Percentiles rank a stretch among this genome's conserved stretches.
These are phyloP conservation scores for Magnaporthales sp. DNA, from an alignment of 2,329 filamentous ascomycete species.

Conservation along the genomic window DNA sequence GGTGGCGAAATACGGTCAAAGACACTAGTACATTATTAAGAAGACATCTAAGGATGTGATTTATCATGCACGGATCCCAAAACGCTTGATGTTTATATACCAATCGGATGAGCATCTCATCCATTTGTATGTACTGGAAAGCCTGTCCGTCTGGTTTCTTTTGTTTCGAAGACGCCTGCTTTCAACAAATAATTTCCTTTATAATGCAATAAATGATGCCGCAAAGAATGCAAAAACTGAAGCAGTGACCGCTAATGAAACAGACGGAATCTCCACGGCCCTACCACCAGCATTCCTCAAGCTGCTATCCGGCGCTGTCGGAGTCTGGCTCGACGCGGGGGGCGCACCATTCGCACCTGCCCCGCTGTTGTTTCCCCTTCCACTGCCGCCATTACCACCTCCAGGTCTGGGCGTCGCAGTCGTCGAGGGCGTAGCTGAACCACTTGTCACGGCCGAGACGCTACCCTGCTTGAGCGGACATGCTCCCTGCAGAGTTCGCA, in stretches of 20 bases:
- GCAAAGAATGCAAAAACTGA: background rate
- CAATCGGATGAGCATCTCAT: background rate
- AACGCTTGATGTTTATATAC: background rate
- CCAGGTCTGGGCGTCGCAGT: background rate
- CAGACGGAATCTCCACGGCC: background rate
- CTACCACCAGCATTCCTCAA: background rate
- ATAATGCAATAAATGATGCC: background rate
- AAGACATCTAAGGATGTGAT: background rate
- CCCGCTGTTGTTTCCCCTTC: background rate
- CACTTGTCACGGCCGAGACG: background rate
- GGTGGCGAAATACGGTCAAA: background rate
- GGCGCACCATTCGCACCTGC: background rate
- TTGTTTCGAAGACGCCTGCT: background rate
- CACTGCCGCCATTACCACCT: background rate
- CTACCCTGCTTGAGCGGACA: slow-evolving; percentile 5
- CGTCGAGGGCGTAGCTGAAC: background rate
- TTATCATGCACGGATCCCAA: background rate
- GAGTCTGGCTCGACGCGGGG: background rate
- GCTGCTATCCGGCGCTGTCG: background rate
- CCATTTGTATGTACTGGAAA: background rate
- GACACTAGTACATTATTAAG: background rate
- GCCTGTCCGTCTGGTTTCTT: background rate
- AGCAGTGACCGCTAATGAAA: background rate
- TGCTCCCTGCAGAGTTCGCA: slow-evolving; percentile 9
- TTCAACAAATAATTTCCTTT: background rate